These are phyloP conservation scores for Cadophora luteo-olivacea DNA, from an alignment of 2,329 filamentous ascomycete species.

Conservation along the genomic window DNA sequence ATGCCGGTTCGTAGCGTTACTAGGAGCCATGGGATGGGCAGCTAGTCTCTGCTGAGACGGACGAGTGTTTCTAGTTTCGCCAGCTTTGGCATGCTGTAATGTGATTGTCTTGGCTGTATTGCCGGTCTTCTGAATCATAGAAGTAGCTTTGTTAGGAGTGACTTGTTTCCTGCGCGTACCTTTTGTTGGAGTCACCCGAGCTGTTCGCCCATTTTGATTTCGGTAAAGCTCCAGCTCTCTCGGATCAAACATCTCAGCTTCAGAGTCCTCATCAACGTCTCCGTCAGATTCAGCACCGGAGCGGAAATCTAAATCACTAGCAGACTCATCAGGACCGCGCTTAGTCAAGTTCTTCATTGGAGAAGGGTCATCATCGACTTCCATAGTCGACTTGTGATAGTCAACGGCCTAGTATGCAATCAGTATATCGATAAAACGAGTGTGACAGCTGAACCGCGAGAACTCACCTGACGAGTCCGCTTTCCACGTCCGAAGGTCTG, in stretches of 20 bases:
- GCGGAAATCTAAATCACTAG: conserved; percentile 44
- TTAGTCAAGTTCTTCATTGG: conserved; percentile 25
- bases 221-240: conserved; percentile 26
- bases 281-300: conserved; percentile 42
- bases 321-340: conserved; percentile 25
- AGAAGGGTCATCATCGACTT: conserved; percentile 31
- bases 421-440: background rate
- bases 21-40: background rate
- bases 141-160: background rate
- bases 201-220: background rate
- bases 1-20: conserved; percentile 11
- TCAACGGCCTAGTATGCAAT: conserved; percentile 25
- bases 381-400: conserved; percentile 33
- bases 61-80: background rate
- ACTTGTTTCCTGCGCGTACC: conserved; percentile 20
- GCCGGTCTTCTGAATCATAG: conserved; percentile 2
- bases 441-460: background rate
- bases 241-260: conserved; percentile 31
- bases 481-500: conserved; percentile 87
- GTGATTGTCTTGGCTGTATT: background rate
- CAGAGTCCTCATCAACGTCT: conserved; percentile 40
- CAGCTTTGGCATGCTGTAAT: conserved; percentile 15
- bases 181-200: conserved; percentile 18
- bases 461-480: conserved; percentile 51
- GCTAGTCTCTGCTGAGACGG: conserved; percentile 15